Percentiles rank a stretch among this genome's conserved stretches.
These are phyloP conservation scores for Protomyces inundatus DNA, from an alignment of 1,139 yeast species.

Conservation along the genomic window DNA sequence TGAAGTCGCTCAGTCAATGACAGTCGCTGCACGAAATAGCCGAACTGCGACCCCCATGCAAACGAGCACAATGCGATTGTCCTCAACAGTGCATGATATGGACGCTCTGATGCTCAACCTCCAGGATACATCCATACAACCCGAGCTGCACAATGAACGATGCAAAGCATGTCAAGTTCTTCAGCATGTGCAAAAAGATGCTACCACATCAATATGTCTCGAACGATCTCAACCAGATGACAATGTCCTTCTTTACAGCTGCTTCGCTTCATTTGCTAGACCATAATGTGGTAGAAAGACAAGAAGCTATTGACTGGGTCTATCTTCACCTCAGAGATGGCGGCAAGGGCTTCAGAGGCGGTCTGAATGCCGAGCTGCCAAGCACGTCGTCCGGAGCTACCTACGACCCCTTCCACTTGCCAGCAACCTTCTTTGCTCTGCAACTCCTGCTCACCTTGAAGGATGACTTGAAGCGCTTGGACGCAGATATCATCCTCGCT, in stretches of 20 bases:
- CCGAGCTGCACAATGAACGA: neutral
- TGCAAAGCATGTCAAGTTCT: constrained; percentile 36
- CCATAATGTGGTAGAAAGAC: constrained; percentile 33
- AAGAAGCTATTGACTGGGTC: constrained; percentile 46
- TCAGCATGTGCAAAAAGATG: constrained; percentile 37
- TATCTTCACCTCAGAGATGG: constrained; percentile 47
- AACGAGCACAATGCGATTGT: too few relatives aligned
- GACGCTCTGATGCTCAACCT: too few relatives aligned
- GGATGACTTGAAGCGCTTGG: constrained; percentile 33
- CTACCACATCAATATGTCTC: constrained; percentile 39
- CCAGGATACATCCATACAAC: too few relatives aligned
- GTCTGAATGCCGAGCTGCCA: constrained; percentile 27
- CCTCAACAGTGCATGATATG: too few relatives aligned
- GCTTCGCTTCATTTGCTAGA: constrained; percentile 54
- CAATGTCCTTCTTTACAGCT: constrained; percentile 62
- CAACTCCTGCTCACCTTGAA: constrained; percentile 36
- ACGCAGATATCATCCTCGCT: constrained; percentile 40
- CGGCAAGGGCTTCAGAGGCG: constrained; percentile 52
- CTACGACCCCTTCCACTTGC: constrained; percentile 56
- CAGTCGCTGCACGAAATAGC: neutral
- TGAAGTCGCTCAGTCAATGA: neutral
- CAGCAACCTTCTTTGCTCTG: constrained; percentile 66
- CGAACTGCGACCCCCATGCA: neutral
- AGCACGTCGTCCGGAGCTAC: constrained; percentile 32
- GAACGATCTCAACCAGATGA: constrained; percentile 58